Evolutionary conservation across 257 asterid species (phyloP), one percentile per base, ranked within the genome.

Genomic region (Nyctanthes arbortristis): DNA sequence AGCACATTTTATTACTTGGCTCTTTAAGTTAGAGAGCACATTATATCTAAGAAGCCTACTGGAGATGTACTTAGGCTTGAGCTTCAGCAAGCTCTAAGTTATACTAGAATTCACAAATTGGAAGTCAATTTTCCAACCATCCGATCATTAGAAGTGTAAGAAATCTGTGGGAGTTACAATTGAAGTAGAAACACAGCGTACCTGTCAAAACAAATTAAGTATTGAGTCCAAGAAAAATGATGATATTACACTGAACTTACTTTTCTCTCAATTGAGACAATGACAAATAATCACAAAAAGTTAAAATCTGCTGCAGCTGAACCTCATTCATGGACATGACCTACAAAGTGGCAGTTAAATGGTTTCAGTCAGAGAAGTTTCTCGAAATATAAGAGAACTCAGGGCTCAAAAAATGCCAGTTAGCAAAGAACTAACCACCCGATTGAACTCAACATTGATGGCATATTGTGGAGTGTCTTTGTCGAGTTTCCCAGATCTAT

Each of bases 401-500:
- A 52, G 43, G 12, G 61, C 67, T 59, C 28, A 45, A 39, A 66
- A n/a, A 63, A 33, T 11, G 37, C 25, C 63, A 45, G 60, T 47
- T 2, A 74, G 62, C 58, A 75, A 40, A 49, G 62, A 70, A 73
- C 84, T 14, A 81, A 93, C 98, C 96, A 89, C 77, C 55, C 80
- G 71, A 71, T 76, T 68, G 73, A 86, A 73, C 82, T 86, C 92
- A 69, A 85, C 67, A 63, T 74, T 83, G 78, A 86, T 72, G 58
- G 86, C 72, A 77, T 93, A 91, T 63, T 93, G 97, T 67, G 98
- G 98, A 78, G 86, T 84, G 69, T 87, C 96, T 73, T 84, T 88
- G 76, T 84, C 87, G 30, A 93, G 87, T 74, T 84, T 86, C 49
- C 96, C 98, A 25, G 96, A 88, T 77, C 96, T 86, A 80, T 91